Percentiles rank a stretch among this genome's conserved stretches.
Conservation (phyloP, 345 rosid genomes). For the Boechera retrofracta region DNA sequence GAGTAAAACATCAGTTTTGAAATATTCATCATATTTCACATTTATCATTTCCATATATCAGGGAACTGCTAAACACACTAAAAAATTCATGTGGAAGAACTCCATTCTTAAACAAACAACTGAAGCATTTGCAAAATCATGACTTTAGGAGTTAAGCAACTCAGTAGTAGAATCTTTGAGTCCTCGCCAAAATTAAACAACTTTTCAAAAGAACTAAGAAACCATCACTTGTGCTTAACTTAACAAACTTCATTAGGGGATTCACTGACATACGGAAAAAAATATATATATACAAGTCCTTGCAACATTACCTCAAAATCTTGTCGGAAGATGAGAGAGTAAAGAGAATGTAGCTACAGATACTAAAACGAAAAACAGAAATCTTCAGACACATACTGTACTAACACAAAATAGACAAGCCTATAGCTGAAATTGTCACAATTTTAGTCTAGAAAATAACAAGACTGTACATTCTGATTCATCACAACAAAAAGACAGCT, state of each 20-base stretch:
- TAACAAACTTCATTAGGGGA: constrained; percentile 1
- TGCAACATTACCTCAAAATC: background rate
- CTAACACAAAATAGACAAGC: background rate
- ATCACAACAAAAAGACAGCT: background rate
- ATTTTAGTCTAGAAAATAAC: background rate
- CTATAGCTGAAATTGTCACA: background rate
- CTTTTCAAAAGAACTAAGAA: background rate
- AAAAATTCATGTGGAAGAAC: background rate
- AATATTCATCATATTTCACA: constrained; percentile 14
- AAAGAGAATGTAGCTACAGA: constrained; percentile 20
- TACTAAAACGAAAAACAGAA: background rate
- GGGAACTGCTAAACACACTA: constrained; percentile 2
- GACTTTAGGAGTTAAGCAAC: constrained; percentile 18
- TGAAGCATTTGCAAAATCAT: constrained; percentile 16
- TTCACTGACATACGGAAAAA: background rate
- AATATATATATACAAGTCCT: too few relatives aligned
- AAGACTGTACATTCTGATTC: constrained; percentile 15
- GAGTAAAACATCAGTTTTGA: background rate
- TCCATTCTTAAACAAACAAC: constrained; percentile 11
- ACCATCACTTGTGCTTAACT: background rate
- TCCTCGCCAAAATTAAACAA: background rate
- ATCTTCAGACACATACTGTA: constrained; percentile 1
- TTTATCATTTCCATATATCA: constrained; percentile 2
- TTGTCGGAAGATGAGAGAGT: background rate
- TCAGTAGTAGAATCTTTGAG: constrained; percentile 5